phyloP scores from a whole-genome alignment of 768 basidiomycete genomes.

The Dacryopinax primogenitus region DNA sequence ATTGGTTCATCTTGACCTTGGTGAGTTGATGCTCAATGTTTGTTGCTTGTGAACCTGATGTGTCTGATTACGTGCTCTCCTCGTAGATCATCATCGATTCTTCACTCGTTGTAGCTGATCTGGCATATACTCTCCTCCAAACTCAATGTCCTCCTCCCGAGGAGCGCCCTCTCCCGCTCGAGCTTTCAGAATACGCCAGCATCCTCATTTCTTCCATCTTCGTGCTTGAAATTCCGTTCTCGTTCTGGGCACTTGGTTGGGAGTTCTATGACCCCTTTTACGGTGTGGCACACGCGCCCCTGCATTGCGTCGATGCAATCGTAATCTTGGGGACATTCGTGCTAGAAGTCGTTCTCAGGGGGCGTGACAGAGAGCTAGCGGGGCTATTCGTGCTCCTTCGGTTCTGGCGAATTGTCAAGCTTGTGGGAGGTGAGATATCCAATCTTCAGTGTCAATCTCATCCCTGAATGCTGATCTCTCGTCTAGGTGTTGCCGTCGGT shows the following conservation, averaged over 20 bases:
- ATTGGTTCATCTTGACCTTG: constrained; percentile 45
- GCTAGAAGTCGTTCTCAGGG: constrained; percentile 55
- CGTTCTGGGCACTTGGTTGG: constrained; percentile 53
- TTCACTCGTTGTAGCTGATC: constrained; percentile 55
- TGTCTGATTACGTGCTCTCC: not conserved
- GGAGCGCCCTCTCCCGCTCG: constrained; percentile 39
- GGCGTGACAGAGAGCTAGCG: constrained; percentile 57
- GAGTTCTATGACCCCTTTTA: constrained; percentile 50
- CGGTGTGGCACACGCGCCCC: constrained; percentile 38
- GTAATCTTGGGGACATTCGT: constrained; percentile 63
- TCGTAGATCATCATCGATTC: constrained; percentile 47
- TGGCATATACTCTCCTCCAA: constrained; percentile 50
- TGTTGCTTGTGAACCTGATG: constrained; percentile 17
- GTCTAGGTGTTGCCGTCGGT: constrained; percentile 59
- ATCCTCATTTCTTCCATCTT: constrained; percentile 58
- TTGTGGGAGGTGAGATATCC: constrained; percentile 41
- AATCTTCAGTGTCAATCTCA: not conserved
- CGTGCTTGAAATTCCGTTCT: constrained; percentile 61
- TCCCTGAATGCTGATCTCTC: constrained; percentile 20
- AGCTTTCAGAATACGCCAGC: constrained; percentile 48
- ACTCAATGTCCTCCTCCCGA: constrained; percentile 26
- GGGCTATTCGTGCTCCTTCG: constrained; percentile 59
- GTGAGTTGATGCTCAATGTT: constrained; percentile 29
- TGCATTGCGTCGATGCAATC: constrained; percentile 64
- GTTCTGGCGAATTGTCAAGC: constrained; percentile 67